Conservation (phyloP, 2,329 filamentous ascomycete species). For the Coniochaeta prunicola region DNA sequence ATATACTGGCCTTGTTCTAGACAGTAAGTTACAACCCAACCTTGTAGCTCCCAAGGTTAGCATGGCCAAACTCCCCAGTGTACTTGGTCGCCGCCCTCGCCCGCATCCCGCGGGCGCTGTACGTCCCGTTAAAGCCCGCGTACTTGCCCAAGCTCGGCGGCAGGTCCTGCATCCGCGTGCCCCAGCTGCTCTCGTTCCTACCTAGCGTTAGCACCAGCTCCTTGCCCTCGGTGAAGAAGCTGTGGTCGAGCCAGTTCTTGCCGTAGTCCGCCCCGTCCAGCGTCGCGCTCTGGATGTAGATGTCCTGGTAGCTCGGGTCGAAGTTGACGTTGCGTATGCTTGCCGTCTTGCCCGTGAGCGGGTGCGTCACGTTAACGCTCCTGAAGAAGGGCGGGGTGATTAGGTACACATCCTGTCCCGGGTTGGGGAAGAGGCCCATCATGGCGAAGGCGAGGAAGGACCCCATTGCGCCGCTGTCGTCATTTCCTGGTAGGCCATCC, state of each 20-base stretch:
- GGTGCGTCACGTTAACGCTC: constrained; percentile 49
- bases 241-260: constrained; percentile 61
- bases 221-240: constrained; percentile 59
- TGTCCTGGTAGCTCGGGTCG: constrained; percentile 46
- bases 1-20: no score
- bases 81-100: neutral
- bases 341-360: constrained; percentile 51
- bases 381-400: constrained; percentile 63
- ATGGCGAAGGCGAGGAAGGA: constrained; percentile 58
- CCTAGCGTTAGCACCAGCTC: constrained; percentile 58
- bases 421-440: constrained; percentile 64
- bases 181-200: constrained; percentile 55
- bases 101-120: neutral
- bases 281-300: constrained; percentile 60
- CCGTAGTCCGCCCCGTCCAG: constrained; percentile 53
- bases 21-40: neutral
- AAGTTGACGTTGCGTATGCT: constrained; percentile 55
- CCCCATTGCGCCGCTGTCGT: constrained; percentile 65
- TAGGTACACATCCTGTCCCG: constrained; percentile 64
- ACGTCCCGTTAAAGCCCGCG: constrained; percentile 17
- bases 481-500: constrained; percentile 60
- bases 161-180: constrained; percentile 48
- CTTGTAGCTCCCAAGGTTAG: neutral
- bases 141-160: constrained; percentile 50
- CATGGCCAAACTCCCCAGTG: neutral